phyloP scores from a whole-genome alignment of 73 alveolate species.

The Paramecium octaurelia region DNA sequence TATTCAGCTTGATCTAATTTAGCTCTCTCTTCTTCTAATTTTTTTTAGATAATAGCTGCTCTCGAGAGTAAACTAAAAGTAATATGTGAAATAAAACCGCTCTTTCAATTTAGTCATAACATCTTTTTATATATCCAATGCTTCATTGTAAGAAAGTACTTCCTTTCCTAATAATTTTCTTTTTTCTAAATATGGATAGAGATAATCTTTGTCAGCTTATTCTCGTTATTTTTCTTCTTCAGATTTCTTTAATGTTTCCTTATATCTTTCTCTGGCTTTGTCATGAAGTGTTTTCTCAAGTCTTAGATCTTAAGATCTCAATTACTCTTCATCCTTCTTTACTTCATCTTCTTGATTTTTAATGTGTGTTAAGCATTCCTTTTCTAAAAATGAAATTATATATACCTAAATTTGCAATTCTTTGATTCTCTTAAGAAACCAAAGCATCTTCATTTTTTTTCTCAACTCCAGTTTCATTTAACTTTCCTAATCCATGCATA shows the following conservation, averaged over 20 bases:
- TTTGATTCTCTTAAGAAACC: constrained; percentile 32
- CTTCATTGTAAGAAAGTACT: constrained; percentile 73
- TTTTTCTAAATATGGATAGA: constrained; percentile 77
- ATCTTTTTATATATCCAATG: constrained; percentile 77
- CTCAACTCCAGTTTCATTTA: constrained; percentile 54
- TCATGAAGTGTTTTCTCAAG: constrained; percentile 80
- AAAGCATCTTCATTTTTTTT: constrained; percentile 59
- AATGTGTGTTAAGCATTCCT: constrained; percentile 71
- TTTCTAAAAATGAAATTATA: not conserved
- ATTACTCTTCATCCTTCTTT: constrained; percentile 54
- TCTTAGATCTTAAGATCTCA: constrained; percentile 60
- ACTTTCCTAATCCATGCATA: constrained; percentile 61
- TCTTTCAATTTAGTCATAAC: constrained; percentile 81
- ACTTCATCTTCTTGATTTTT: constrained; percentile 72
- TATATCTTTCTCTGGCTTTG: constrained; percentile 81
- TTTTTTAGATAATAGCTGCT: constrained; percentile 78
- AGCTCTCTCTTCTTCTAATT: constrained; percentile 80
- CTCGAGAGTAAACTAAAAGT: constrained; percentile 63
- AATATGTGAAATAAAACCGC: not conserved
- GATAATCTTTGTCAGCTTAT: constrained; percentile 71
- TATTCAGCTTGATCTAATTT: constrained; percentile 69
- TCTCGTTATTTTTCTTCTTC: constrained; percentile 76
- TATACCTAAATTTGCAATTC: constrained; percentile 75
- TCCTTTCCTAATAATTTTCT: constrained; percentile 55
- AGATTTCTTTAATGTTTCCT: constrained; percentile 74